These are phyloP conservation scores for Hibiscus tridactylites DNA, from an alignment of 345 rosid genomes.

Conservation along the genomic window DNA sequence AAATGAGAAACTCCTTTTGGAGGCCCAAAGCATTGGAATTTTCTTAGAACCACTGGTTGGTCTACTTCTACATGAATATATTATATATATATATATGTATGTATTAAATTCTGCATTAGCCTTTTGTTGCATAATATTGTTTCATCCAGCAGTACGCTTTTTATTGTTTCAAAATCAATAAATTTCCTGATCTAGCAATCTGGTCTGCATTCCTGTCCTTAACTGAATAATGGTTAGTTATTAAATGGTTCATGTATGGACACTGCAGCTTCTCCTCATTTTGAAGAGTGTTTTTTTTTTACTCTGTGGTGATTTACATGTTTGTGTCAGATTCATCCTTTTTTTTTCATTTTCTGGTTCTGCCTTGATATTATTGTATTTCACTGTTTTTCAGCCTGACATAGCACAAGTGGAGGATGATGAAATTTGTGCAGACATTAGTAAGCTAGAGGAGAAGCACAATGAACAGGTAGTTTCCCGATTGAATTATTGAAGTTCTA, in stretches of 20 bases:
- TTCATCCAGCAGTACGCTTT: conserved; percentile 1
- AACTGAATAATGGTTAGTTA: neutral
- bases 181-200: neutral
- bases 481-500: neutral
- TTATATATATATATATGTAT: neutral
- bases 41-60: conserved; percentile 74
- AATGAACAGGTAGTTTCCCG: conserved; percentile 55
- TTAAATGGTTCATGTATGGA: neutral
- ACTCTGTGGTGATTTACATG: conserved; percentile 10
- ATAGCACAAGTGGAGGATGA: conserved; percentile 44
- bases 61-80: conserved; percentile 5
- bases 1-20: conserved; percentile 66
- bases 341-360: neutral
- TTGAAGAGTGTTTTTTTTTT: neutral
- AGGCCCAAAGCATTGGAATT: conserved; percentile 76
- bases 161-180: neutral
- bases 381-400: conserved; percentile 42
- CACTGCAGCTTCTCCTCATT: neutral
- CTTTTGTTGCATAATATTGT: conserved; percentile 4
- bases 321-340: neutral
- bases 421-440: conserved; percentile 50
- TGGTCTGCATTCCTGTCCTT: neutral
- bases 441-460: conserved; percentile 52
- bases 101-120: neutral
- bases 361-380: neutral